These are phyloP conservation scores for Eremothecium gossypii DNA, from an alignment of 1,139 yeast genomes.

Conservation along the genomic window DNA sequence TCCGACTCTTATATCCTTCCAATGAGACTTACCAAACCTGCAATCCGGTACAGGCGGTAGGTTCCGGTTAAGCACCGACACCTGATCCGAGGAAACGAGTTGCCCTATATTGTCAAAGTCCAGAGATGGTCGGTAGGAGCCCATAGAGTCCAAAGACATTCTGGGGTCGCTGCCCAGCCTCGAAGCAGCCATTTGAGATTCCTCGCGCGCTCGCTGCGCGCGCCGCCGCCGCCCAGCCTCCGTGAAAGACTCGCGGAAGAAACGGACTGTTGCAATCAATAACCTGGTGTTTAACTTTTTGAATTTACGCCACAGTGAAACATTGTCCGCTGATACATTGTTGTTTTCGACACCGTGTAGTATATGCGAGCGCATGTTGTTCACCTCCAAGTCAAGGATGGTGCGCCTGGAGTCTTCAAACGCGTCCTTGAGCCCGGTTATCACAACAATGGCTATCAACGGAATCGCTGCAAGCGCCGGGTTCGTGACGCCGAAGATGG, in stretches of 20 bases:
- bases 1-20: constrained; percentile 90
- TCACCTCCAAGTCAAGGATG: constrained; percentile 69
- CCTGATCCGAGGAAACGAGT: constrained; percentile 13
- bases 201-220: constrained; percentile 18
- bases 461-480: constrained; percentile 94
- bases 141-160: constrained; percentile 26
- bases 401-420: constrained; percentile 88
- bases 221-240: constrained; percentile 32
- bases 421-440: constrained; percentile 90
- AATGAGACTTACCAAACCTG: constrained; percentile 57
- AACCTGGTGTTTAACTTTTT: constrained; percentile 43
- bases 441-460: constrained; percentile 76
- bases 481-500: constrained; percentile 81
- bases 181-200: constrained; percentile 11
- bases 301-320: constrained; percentile 52
- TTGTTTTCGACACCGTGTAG: constrained; percentile 61
- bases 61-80: constrained; percentile 21
- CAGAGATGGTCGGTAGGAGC: constrained; percentile 25
- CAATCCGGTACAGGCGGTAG: constrained; percentile 24
- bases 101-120: constrained; percentile 20
- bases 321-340: constrained; percentile 58
- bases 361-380: constrained; percentile 77
- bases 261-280: constrained; percentile 23
- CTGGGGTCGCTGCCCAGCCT: constrained; percentile 20
- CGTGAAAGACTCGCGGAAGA: constrained; percentile 31